These are phyloP conservation scores for Umbelopsis sp. DNA, from an alignment of 192 early-diverging fungal species.

Conservation along the genomic window DNA sequence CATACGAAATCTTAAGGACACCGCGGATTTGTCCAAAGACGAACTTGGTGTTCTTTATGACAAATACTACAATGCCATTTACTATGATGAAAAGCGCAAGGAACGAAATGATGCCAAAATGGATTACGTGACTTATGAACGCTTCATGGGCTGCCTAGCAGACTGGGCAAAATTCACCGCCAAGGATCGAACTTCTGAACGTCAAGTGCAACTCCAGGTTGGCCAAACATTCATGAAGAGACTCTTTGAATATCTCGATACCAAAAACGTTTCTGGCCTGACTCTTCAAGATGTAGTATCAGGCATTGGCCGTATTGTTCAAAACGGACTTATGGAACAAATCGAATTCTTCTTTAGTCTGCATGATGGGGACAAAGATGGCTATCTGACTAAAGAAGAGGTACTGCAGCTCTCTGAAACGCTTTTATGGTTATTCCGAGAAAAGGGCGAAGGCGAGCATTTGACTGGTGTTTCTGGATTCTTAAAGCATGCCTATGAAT, in stretches of 20 bases:
- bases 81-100: constrained; percentile 54
- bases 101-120: constrained; percentile 52
- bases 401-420: constrained; percentile 85
- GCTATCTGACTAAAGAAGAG: constrained; percentile 71
- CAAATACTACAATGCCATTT: constrained; percentile 80
- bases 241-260: constrained; percentile 23
- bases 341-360: constrained; percentile 84
- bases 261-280: constrained; percentile 32
- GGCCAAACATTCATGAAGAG: constrained; percentile 28
- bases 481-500: constrained; percentile 11
- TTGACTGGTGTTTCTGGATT: constrained; percentile 6
- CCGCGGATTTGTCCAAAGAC: constrained; percentile 81
- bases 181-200: constrained; percentile 9
- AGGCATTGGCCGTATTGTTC: constrained; percentile 64
- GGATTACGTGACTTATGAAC: constrained; percentile 73
- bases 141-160: constrained; percentile 74
- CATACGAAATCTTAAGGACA: constrained; percentile 79
- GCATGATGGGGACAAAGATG: constrained; percentile 72
- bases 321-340: constrained; percentile 75
- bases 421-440: constrained; percentile 76
- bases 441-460: constrained; percentile 18
- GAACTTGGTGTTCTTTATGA: constrained; percentile 90
- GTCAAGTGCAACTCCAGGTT: background rate
- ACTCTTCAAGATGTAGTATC: constrained; percentile 73
- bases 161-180: constrained; percentile 59